These are phyloP conservation scores for Gelatoporia subvermispora DNA, from an alignment of 768 basidiomycete genomes.

Conservation along the genomic window DNA sequence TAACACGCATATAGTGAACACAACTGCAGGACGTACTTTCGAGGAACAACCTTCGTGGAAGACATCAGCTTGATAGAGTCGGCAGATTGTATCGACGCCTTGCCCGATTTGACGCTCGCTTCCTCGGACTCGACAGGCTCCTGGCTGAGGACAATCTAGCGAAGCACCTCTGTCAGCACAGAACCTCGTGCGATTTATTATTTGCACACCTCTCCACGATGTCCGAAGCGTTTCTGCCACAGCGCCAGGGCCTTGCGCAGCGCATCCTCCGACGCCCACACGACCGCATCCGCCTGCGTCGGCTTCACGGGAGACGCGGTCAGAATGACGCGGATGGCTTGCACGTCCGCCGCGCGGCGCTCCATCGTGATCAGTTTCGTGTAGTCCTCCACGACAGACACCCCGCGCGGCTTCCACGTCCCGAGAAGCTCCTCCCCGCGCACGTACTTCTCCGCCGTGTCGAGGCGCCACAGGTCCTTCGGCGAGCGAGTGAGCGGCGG, in stretches of 20 bases:
- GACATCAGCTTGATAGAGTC: constrained; percentile 66
- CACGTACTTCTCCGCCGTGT: constrained; percentile 94
- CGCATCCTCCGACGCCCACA: constrained; percentile 65
- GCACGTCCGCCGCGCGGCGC: constrained; percentile 80
- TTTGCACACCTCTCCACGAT: constrained; percentile 61
- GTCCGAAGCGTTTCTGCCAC: constrained; percentile 84
- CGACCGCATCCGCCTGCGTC: constrained; percentile 45
- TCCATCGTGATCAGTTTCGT: constrained; percentile 67
- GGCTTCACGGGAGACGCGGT: constrained; percentile 44
- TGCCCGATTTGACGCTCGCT: constrained; percentile 25
- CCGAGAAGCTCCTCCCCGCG: constrained; percentile 83
- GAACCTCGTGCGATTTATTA: background rate
- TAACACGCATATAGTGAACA: background rate
- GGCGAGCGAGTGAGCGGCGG: constrained; percentile 84
- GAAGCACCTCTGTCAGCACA: constrained; percentile 1
- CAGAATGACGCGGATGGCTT: constrained; percentile 78
- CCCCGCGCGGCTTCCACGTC: constrained; percentile 82
- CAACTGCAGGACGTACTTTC: constrained; percentile 50
- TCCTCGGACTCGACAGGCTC: constrained; percentile 59
- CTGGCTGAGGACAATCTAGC: constrained; percentile 74
- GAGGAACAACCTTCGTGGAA: constrained; percentile 66
- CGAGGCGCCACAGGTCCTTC: constrained; percentile 89
- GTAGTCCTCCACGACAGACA: constrained; percentile 87
- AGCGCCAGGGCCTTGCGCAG: constrained; percentile 63
- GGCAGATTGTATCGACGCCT: constrained; percentile 31